These are phyloP conservation scores for Myxozyma lipomycoides DNA, from an alignment of 805 yeast genomes.

Conservation along the genomic window DNA sequence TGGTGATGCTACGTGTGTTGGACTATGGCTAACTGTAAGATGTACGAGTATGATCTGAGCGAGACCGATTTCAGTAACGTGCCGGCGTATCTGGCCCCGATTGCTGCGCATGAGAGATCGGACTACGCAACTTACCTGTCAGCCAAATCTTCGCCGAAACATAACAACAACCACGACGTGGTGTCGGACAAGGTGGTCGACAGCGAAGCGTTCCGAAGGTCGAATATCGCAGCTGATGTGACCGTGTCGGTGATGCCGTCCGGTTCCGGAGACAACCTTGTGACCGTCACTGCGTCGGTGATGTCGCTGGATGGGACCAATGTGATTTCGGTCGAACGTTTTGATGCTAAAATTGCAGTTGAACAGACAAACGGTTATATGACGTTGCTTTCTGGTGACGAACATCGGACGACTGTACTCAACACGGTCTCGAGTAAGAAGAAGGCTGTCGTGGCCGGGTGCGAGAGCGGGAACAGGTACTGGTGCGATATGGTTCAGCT, in stretches of 20 bases:
- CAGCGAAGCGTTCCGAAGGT: not conserved
- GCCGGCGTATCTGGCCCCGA: not conserved
- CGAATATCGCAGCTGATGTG: not conserved
- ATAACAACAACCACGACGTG: not conserved
- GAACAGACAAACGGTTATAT: not conserved
- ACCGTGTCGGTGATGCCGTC: not conserved
- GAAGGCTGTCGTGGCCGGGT: not conserved
- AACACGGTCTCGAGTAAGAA: not conserved
- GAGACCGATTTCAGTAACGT: not conserved
- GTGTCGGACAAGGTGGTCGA: not conserved
- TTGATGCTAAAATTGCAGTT: not conserved
- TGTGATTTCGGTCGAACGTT: not conserved
- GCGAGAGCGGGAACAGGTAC: constrained; percentile 2
- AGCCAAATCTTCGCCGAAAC: not conserved
- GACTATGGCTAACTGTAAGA: not conserved
- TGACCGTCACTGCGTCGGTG: not conserved
- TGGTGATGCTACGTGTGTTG: too few species aligned
- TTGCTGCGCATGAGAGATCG: not conserved
- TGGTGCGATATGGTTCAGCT: constrained; percentile 1
- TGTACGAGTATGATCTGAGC: not conserved
- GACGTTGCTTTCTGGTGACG: not conserved
- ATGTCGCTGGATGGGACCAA: not conserved
- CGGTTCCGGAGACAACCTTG: not conserved
- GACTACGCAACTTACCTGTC: not conserved
- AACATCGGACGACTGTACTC: not conserved